Percentiles rank a stretch among this genome's conserved stretches.
Conservation (phyloP, 257 asterid genomes). For the Solanum sitiens region DNA sequence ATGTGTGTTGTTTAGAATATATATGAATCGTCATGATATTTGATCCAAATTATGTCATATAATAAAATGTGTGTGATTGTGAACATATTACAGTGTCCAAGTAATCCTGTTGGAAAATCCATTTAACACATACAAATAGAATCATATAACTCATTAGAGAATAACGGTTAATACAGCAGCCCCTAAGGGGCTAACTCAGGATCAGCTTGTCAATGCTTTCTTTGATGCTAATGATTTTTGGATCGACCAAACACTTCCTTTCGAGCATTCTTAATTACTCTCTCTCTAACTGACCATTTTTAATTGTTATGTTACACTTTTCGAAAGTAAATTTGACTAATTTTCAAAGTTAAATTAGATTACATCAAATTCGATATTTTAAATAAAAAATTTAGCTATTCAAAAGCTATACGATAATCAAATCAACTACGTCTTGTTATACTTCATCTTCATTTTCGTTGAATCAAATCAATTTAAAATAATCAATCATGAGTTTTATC, state of each 20-base stretch:
- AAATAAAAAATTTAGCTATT: too few relatives aligned
- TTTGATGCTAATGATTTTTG: conserved; percentile 39
- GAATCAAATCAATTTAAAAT: neutral
- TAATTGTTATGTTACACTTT: too few relatives aligned
- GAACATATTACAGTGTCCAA: neutral
- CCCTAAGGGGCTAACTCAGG: too few relatives aligned
- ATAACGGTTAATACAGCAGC: too few relatives aligned
- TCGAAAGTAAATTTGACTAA: too few relatives aligned
- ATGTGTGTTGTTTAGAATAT: neutral
- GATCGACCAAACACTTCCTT: conserved; percentile 33
- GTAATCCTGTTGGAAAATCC: neutral
- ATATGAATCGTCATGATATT: neutral
- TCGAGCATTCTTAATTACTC: conserved; percentile 13
- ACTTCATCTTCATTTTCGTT: neutral
- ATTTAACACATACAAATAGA: neutral
- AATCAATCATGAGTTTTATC: neutral
- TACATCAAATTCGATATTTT: too few relatives aligned
- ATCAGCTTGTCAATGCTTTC: too few relatives aligned
- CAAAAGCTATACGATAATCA: too few relatives aligned
- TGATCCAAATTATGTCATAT: neutral
- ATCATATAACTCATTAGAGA: neutral
- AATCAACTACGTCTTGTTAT: neutral
- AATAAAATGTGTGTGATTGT: neutral
- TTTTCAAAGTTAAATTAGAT: too few relatives aligned
- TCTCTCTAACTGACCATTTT: too few relatives aligned